Conservation (phyloP, 2,329 filamentous ascomycete species). For the Lojkania enalia region DNA sequence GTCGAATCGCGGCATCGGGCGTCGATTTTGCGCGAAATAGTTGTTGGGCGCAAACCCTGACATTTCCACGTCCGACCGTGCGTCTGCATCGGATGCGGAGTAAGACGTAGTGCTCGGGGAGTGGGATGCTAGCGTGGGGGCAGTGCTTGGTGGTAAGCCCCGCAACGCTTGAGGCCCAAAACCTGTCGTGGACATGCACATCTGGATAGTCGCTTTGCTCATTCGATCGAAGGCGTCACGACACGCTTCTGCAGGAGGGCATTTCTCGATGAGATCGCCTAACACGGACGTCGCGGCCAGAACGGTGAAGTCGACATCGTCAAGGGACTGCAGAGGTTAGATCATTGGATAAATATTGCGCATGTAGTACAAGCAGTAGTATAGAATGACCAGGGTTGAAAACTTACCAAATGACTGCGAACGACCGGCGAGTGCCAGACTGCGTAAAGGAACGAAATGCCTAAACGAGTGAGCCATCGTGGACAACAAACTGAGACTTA, state of each 20-base stretch:
- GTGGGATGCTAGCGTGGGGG: slow-evolving; percentile 20
- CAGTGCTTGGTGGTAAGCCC: neutral
- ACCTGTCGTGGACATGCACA: slow-evolving; percentile 85
- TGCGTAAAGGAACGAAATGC: slow-evolving; percentile 90
- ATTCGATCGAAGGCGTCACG: slow-evolving; percentile 93
- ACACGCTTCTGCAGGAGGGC: slow-evolving; percentile 91
- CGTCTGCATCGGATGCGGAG: slow-evolving; percentile 35
- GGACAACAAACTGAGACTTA: slow-evolving; percentile 7
- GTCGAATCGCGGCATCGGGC: slow-evolving; percentile 61
- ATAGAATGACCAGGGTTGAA: slow-evolving; percentile 13
- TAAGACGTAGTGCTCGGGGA: slow-evolving; percentile 29
- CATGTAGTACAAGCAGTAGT: slow-evolving; percentile 1
- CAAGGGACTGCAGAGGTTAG: slow-evolving; percentile 63
- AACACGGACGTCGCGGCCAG: slow-evolving; percentile 91
- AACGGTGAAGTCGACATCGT: slow-evolving; percentile 97
- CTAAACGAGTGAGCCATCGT: slow-evolving; percentile 42
- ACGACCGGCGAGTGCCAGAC: slow-evolving; percentile 96
- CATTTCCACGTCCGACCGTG: slow-evolving; percentile 42
- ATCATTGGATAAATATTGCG: neutral
- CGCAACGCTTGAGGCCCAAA: slow-evolving; percentile 61
- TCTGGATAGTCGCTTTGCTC: slow-evolving; percentile 91
- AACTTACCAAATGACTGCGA: slow-evolving; percentile 77
- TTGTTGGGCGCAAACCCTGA: slow-evolving; percentile 24
- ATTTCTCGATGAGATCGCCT: slow-evolving; percentile 89
- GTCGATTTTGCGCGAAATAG: slow-evolving; percentile 31